Conservation (phyloP, 148 eudicot species). For the Chenopodium berlandieri region DNA sequence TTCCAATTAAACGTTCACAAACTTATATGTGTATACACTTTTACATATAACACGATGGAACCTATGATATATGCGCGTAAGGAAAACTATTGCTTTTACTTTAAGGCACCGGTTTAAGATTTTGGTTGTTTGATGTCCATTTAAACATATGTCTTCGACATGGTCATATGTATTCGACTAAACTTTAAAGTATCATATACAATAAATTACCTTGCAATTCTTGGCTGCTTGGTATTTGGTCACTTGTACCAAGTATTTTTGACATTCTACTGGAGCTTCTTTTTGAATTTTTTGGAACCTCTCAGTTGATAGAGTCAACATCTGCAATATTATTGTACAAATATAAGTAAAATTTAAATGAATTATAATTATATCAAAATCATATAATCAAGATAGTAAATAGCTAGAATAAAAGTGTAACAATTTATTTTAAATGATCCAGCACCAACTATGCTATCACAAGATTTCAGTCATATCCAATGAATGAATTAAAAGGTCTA, state of each 20-base stretch:
- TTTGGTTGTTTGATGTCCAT: background rate
- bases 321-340: conserved; percentile 43
- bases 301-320: conserved; percentile 81
- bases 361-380: too few species aligned
- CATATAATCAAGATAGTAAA: too few species aligned
- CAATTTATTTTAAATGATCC: background rate
- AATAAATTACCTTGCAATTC: conserved; percentile 67
- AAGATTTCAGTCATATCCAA: background rate
- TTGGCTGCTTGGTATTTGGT: conserved; percentile 86
- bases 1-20: background rate
- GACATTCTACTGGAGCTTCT: conserved; percentile 74
- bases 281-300: conserved; percentile 81
- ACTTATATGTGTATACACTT: background rate
- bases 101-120: background rate
- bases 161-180: too few species aligned
- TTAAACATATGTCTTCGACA: too few species aligned
- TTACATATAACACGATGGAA: too few species aligned
- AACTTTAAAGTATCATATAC: too few species aligned
- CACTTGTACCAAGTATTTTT: conserved; percentile 75
- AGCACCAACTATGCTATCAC: background rate
- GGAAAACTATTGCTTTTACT: too few species aligned
- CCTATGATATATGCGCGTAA: too few species aligned
- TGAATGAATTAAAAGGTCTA: background rate
- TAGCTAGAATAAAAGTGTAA: too few species aligned
- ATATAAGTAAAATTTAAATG: background rate